These are phyloP conservation scores for Epichloe gansuensis DNA, from an alignment of 2,329 filamentous ascomycete genomes.

Conservation along the genomic window DNA sequence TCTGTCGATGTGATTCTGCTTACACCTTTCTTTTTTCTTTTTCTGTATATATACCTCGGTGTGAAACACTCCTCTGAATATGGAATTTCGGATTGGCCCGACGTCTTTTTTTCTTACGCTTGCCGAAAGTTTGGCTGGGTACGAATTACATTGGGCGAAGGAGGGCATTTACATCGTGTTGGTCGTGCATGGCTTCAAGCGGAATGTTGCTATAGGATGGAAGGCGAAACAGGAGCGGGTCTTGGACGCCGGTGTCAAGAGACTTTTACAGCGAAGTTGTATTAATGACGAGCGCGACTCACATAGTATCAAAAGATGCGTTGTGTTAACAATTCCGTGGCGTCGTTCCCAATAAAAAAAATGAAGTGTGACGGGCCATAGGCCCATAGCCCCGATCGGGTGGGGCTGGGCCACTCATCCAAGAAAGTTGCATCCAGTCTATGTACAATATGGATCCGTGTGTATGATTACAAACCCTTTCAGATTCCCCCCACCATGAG, in stretches of 20 bases:
- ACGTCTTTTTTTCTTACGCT: not conserved
- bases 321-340: not conserved
- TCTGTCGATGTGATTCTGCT: no score
- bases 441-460: no score
- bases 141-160: not conserved
- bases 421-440: no score
- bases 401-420: not conserved
- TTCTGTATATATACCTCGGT: not conserved
- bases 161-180: not conserved
- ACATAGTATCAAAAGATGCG: not conserved
- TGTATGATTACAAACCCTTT: not conserved
- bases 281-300: not conserved
- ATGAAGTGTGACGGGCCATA: not conserved
- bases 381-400: not conserved
- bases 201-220: not conserved
- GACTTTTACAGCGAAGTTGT: not conserved
- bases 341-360: no score
- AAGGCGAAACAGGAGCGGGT: not conserved
- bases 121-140: not conserved
- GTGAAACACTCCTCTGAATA: not conserved
- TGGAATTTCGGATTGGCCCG: not conserved
- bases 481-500: not conserved
- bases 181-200: not conserved
- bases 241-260: not conserved
- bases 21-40: not conserved